phyloP scores from a whole-genome alignment of 192 early-diverging fungal genomes.

The Gamsiella multidivaricata region DNA sequence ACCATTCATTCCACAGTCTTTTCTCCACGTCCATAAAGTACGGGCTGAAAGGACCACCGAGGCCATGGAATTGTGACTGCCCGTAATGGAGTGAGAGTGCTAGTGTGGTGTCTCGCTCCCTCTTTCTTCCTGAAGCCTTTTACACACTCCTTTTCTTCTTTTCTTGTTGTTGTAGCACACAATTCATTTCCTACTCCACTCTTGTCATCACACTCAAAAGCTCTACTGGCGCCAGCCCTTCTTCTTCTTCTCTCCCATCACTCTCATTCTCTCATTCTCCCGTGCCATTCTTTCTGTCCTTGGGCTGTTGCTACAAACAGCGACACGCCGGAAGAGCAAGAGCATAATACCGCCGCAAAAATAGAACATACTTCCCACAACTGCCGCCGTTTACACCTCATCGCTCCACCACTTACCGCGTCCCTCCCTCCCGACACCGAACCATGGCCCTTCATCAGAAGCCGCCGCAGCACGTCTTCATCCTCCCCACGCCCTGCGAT shows the following conservation, averaged over 20 bases:
- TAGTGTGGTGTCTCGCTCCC: not conserved
- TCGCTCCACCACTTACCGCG: not conserved
- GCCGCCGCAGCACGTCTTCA: constrained; percentile 62
- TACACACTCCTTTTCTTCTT: too few relatives aligned
- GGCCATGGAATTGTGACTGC: too few relatives aligned
- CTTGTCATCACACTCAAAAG: not conserved
- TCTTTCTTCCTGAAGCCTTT: not conserved
- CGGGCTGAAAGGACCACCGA: too few relatives aligned
- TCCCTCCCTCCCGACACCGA: not conserved
- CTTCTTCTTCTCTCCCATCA: not conserved
- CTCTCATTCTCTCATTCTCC: not conserved
- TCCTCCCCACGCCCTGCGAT: constrained; percentile 63
- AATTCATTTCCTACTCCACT: not conserved
- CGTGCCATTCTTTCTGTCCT: not conserved
- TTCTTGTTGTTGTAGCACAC: not conserved
- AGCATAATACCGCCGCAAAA: not conserved
- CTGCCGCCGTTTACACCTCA: not conserved
- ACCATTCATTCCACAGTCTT: too few relatives aligned
- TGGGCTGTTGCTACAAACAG: not conserved
- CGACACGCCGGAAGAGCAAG: too few relatives aligned
- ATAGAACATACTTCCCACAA: not conserved
- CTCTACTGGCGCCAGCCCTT: not conserved
- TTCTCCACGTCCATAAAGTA: too few relatives aligned
- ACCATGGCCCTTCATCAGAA: constrained; percentile 45
- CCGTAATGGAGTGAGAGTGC: too few relatives aligned